Conservation (phyloP, 2,329 filamentous ascomycete genomes). For the Calycina herbarum region DNA sequence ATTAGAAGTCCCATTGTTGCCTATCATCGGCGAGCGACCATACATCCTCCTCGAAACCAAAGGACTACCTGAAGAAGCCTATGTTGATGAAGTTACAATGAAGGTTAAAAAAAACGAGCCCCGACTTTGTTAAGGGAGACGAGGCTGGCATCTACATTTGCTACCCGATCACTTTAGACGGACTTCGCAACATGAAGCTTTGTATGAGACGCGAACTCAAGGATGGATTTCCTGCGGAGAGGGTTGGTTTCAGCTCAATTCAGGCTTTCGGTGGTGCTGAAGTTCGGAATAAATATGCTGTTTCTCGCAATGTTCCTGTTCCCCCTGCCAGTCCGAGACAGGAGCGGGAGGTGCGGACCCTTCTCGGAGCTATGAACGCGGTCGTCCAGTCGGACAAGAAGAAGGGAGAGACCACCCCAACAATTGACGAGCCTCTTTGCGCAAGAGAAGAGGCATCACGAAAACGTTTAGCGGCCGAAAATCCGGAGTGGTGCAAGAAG, state of each 20-base stretch:
- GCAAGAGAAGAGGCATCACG: too few species aligned
- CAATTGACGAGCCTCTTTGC: too few species aligned
- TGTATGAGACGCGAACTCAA: background rate
- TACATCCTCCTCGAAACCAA: background rate
- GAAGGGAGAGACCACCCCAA: background rate
- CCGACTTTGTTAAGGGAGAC: background rate
- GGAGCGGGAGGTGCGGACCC: background rate
- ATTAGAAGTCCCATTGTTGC: background rate
- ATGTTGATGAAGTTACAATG: background rate
- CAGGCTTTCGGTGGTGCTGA: background rate
- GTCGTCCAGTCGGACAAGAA: background rate
- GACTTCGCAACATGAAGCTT: background rate
- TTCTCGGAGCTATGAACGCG: background rate
- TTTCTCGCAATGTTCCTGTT: background rate
- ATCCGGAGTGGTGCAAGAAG: too few species aligned
- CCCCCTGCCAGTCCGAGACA: background rate
- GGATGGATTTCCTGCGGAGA: background rate
- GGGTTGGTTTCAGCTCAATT: too few species aligned
- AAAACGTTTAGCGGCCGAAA: too few species aligned
- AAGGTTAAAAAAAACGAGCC: background rate
- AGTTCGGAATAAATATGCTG: background rate
- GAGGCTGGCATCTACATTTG: background rate
- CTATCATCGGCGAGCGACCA: background rate
- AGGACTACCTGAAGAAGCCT: background rate
- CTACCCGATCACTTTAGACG: background rate